phyloP scores from a whole-genome alignment of 345 rosid species.

The Eucalyptus sp. region DNA sequence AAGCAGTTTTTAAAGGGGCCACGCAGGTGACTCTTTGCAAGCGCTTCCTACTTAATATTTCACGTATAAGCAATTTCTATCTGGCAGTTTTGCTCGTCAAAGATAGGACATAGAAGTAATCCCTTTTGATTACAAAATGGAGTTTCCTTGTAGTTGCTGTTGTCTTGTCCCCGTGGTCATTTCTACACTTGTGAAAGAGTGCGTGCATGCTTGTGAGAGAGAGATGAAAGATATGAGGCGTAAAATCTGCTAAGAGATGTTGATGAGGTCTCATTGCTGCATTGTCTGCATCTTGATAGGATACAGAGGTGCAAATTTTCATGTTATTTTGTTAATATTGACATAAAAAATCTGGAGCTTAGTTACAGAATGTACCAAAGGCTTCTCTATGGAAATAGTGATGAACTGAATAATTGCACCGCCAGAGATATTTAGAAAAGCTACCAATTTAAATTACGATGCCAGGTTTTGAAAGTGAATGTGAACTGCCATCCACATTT shows the following conservation, averaged over 20 bases:
- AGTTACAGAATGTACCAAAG: background rate
- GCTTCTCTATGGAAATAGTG: background rate
- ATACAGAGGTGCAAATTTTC: background rate
- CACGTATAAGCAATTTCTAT: background rate
- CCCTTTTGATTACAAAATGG: background rate
- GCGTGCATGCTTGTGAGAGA: background rate
- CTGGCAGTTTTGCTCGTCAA: background rate
- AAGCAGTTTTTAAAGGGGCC: constrained; percentile 75
- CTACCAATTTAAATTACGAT: background rate
- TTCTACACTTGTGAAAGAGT: background rate
- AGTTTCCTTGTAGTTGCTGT: background rate
- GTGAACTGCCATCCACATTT: background rate
- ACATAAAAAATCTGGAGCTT: background rate
- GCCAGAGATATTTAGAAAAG: background rate
- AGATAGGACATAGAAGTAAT: background rate
- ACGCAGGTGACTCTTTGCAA: constrained; percentile 43
- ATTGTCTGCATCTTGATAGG: background rate
- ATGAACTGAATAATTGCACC: background rate
- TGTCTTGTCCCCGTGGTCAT: background rate
- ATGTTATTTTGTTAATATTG: background rate
- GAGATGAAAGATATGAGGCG: background rate
- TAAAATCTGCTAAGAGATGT: background rate
- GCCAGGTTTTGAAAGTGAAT: background rate
- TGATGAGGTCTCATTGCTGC: background rate
- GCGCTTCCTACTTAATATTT: background rate